These are phyloP conservation scores for Candida stauntonica DNA, from an alignment of 805 yeast species.

Conservation along the genomic window DNA sequence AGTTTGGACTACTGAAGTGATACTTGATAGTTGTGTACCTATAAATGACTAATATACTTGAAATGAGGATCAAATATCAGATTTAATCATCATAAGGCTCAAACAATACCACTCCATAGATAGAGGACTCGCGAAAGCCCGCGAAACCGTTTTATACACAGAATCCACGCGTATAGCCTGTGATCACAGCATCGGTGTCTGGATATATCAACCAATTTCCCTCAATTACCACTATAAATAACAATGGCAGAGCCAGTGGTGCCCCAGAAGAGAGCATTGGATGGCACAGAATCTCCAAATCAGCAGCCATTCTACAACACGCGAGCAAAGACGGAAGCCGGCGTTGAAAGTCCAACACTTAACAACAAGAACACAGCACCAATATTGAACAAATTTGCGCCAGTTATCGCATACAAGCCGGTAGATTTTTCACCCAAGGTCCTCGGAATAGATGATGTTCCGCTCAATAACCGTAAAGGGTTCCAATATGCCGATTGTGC, in stretches of 20 bases:
- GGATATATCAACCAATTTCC: no score
- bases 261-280: slow-evolving; percentile 5
- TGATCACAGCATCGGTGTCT: no score
- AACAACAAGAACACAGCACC: neutral
- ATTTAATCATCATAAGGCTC: no score
- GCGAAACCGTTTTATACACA: no score
- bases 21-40: no score
- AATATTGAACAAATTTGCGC: slow-evolving; percentile 22
- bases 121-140: no score
- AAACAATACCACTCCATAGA: no score
- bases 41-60: no score
- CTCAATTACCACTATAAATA: neutral
- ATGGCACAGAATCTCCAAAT: neutral
- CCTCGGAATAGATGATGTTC: slow-evolving; percentile 65
- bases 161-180: no score
- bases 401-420: slow-evolving; percentile 22
- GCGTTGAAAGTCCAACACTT: no score
- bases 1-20: no score
- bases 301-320: slow-evolving; percentile 3
- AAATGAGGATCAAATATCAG: no score
- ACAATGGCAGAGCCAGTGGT: neutral
- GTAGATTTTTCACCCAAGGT: slow-evolving; percentile 28
- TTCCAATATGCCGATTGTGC: slow-evolving; percentile 77
- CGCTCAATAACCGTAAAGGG: slow-evolving; percentile 66
- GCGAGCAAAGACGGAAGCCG: slow-evolving; percentile 6